phyloP scores from a whole-genome alignment of 257 asterid genomes.

The Primulina tabacum region DNA sequence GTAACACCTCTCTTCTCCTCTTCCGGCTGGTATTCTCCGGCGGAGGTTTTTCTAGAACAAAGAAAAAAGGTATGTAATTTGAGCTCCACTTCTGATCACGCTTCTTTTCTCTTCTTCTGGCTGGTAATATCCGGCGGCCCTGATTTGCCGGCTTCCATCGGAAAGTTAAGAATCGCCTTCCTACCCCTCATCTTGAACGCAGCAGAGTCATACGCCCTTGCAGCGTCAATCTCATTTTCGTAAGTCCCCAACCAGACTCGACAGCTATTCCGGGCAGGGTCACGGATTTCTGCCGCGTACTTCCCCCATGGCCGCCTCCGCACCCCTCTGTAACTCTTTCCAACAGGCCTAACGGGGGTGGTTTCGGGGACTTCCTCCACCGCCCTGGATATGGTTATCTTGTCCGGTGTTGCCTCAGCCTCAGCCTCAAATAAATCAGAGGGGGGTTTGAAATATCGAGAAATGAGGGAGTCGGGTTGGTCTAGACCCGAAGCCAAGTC shows the following conservation, averaged over 20 bases:
- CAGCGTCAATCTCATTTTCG: constrained; percentile 64
- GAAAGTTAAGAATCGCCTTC: constrained; percentile 76
- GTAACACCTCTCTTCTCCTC: too few species aligned
- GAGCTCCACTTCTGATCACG: not conserved
- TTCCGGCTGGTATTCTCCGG: too few species aligned
- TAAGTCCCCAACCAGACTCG: constrained; percentile 88
- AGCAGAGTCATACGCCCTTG: constrained; percentile 83
- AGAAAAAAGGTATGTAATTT: too few species aligned
- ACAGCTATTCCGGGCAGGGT: constrained; percentile 65
- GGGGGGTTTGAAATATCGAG: constrained; percentile 21
- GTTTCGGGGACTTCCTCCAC: not conserved
- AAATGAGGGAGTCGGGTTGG: constrained; percentile 28
- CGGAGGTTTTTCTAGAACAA: too few species aligned
- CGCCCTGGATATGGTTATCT: not conserved
- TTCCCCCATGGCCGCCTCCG: constrained; percentile 94
- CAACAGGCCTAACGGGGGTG: constrained; percentile 4
- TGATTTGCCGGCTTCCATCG: constrained; percentile 68
- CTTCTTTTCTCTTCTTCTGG: constrained; percentile 50
- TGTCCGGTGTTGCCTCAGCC: constrained; percentile 27
- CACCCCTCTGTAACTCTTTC: constrained; percentile 64
- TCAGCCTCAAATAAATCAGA: constrained; percentile 32
- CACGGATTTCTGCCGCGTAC: constrained; percentile 86
- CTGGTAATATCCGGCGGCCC: constrained; percentile 45
- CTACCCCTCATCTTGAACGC: constrained; percentile 83
- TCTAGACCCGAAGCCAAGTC: constrained; percentile 28